Conservation (phyloP, 306 rosid species). For the Fragaria vesca region DNA sequence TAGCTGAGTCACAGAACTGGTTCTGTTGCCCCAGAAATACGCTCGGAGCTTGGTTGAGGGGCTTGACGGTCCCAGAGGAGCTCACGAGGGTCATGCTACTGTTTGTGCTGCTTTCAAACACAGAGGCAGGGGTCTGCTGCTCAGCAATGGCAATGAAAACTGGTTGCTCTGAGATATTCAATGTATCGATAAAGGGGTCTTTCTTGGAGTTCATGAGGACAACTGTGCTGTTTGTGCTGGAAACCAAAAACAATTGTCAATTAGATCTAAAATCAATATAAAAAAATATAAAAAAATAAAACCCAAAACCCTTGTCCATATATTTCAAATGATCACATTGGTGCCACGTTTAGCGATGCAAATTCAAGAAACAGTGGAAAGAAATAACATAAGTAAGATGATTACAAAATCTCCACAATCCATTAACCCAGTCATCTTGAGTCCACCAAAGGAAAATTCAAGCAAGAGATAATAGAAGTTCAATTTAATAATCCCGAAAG, state of each 20-base stretch:
- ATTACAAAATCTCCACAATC: background rate
- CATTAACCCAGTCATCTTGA: background rate
- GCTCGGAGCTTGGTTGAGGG: background rate
- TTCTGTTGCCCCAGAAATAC: background rate
- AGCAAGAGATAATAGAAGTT: background rate
- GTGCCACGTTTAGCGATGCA: background rate
- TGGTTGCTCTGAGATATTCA: constrained; percentile 36
- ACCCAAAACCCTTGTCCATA: background rate
- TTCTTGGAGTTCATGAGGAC: constrained; percentile 32
- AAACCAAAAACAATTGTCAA: background rate
- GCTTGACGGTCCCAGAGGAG: background rate
- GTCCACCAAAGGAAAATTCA: background rate
- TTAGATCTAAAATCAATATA: background rate
- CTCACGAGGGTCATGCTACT: background rate
- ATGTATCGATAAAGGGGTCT: constrained; percentile 63
- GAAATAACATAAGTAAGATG: background rate
- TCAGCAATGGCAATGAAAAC: constrained; percentile 17
- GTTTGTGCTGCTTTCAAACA: constrained; percentile 43
- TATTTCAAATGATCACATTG: background rate
- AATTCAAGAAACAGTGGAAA: background rate
- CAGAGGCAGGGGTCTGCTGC: constrained; percentile 40
- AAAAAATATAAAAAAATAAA: background rate
- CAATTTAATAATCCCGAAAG: background rate
- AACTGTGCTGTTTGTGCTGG: background rate
- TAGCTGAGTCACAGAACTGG: background rate